Conservation (phyloP, 2,329 filamentous ascomycete species). For the Lasiodiplodia theobromae region DNA sequence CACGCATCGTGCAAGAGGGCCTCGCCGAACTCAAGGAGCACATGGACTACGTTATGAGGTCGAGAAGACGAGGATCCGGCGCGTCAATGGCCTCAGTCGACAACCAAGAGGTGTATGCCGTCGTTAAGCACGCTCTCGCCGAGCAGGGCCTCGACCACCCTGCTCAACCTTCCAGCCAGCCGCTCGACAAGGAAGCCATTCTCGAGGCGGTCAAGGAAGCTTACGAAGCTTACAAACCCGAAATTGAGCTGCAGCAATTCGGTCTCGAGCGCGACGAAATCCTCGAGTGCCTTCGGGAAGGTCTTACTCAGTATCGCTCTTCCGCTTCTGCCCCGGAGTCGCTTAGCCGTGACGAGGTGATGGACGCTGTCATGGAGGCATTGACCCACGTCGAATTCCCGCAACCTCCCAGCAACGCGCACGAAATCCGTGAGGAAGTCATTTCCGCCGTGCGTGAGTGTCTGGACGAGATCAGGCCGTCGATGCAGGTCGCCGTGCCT, state of each 20-base stretch:
- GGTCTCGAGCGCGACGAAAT: slow-evolving; percentile 92
- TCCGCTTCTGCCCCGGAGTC: slow-evolving; percentile 46
- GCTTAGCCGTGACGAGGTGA: slow-evolving; percentile 83
- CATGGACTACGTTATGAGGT: slow-evolving; percentile 78
- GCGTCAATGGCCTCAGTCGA: slow-evolving; percentile 72
- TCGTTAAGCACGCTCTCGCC: slow-evolving; percentile 76
- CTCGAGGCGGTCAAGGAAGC: slow-evolving; percentile 86
- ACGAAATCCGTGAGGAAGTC: slow-evolving; percentile 81
- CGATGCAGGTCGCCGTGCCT: slow-evolving; percentile 48
- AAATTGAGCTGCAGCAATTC: slow-evolving; percentile 88
- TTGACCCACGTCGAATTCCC: slow-evolving; percentile 82
- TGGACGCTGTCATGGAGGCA: slow-evolving; percentile 83
- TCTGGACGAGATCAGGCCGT: slow-evolving; percentile 77
- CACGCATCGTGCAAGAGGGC: slow-evolving; percentile 78
- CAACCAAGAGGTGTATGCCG: slow-evolving; percentile 84
- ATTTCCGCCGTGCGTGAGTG: slow-evolving; percentile 84
- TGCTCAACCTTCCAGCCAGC: slow-evolving; percentile 45
- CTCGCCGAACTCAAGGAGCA: slow-evolving; percentile 84
- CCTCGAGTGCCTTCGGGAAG: slow-evolving; percentile 83
- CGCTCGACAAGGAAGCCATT: slow-evolving; percentile 76
- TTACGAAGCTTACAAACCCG: slow-evolving; percentile 93
- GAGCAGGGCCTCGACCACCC: slow-evolving; percentile 59
- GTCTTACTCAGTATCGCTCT: slow-evolving; percentile 76
- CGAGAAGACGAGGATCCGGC: slow-evolving; percentile 72
- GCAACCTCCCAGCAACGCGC: slow-evolving; percentile 71